These are phyloP conservation scores for Stellera chamaejasme DNA, from an alignment of 345 rosid genomes.

Conservation along the genomic window DNA sequence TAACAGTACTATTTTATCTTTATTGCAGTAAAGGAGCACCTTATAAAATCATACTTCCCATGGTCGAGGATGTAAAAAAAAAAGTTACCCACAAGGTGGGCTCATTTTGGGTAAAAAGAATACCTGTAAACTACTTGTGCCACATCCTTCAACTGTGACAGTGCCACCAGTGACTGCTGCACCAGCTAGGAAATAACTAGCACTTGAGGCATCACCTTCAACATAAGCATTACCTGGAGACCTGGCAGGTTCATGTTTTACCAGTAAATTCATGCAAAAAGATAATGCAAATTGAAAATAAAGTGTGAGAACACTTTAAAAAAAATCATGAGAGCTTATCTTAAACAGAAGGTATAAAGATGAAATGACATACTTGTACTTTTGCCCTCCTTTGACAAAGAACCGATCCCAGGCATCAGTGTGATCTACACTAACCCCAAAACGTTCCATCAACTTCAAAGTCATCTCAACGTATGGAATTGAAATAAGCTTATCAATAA, in stretches of 20 bases:
- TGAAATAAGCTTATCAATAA: constrained; percentile 77
- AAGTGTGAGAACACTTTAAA: too few species aligned
- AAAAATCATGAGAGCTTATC: too few species aligned
- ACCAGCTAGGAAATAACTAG: constrained; percentile 96
- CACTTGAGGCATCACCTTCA: constrained; percentile 99
- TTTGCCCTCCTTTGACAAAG: constrained; percentile 75
- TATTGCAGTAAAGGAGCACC: too few species aligned
- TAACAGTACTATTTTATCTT: too few species aligned
- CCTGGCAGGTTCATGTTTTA: constrained; percentile 33
- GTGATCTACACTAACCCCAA: constrained; percentile 69
- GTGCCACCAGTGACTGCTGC: constrained; percentile 96
- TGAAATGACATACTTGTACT: constrained; percentile 56
- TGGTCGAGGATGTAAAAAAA: too few species aligned
- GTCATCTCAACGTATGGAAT: constrained; percentile 98
- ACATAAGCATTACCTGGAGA: constrained; percentile 88
- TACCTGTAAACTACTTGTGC: constrained; percentile 92
- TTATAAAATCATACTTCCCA: too few species aligned
- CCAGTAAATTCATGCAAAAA: background rate
- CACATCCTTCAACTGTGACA: constrained; percentile 94
- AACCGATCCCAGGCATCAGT: constrained; percentile 82
- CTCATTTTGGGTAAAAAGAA: background rate
- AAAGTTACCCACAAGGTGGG: too few species aligned
- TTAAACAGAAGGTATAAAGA: too few species aligned
- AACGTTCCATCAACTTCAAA: constrained; percentile 87
- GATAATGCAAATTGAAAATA: constrained; percentile 2